A percentile compares a stretch with the other conserved stretches of the same genome.
These are phyloP conservation scores for Sporopachydermia quercuum DNA, from an alignment of 805 yeast species.

Conservation along the genomic window DNA sequence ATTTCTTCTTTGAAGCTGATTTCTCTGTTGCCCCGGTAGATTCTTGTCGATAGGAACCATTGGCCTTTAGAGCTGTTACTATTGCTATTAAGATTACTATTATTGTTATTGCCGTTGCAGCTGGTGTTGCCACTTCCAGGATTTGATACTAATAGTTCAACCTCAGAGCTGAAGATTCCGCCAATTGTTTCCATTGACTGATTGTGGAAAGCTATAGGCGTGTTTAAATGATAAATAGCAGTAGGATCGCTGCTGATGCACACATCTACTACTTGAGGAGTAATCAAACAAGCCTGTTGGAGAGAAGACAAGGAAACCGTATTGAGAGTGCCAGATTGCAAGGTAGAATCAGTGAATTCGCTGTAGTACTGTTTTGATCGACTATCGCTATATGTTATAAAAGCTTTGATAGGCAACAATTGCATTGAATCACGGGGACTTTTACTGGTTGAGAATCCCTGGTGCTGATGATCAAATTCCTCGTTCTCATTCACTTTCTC, in stretches of 20 bases:
- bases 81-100: too few species aligned
- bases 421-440: background rate
- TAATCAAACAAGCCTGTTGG: too few species aligned
- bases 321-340: background rate
- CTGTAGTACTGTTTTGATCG: background rate
- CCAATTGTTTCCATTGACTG: background rate
- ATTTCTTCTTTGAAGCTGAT: background rate
- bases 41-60: background rate
- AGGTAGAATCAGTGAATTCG: background rate
- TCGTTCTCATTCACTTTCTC: background rate
- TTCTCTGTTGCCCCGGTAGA: constrained; percentile 1
- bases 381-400: background rate
- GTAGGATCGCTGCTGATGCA: background rate
- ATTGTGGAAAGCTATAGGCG: background rate
- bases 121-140: too few species aligned
- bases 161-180: background rate
- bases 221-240: background rate
- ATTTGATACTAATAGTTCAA: background rate
- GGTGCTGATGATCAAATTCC: background rate
- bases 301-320: background rate
- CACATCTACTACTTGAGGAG: too few species aligned
- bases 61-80: too few species aligned
- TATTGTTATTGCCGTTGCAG: too few species aligned
- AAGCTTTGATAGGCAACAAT: background rate
- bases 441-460: background rate